A percentile compares a stretch with the other conserved stretches of the same genome.
phyloP scores from a whole-genome alignment of 208 protist genomes.

The Trichomonas tenax region DNA sequence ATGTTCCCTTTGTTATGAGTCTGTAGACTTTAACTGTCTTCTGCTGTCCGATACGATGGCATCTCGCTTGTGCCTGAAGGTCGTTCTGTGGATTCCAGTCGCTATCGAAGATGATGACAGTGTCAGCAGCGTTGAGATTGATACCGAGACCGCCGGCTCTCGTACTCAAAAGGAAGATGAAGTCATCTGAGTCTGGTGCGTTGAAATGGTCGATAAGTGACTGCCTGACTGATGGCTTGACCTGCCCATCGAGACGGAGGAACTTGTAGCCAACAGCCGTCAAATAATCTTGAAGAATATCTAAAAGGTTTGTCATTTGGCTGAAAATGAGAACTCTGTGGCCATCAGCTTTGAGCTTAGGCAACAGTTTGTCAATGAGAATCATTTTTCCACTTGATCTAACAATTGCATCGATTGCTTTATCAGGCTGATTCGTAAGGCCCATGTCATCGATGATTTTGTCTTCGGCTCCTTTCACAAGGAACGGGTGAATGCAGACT shows the following conservation, averaged over 20 bases:
- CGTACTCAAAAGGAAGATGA: slow-evolving; percentile 57
- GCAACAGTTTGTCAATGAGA: slow-evolving; percentile 54
- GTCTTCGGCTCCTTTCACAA: neutral
- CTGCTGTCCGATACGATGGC: slow-evolving; percentile 54
- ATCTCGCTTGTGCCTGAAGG: slow-evolving; percentile 50
- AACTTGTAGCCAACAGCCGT: slow-evolving; percentile 49
- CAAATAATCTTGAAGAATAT: slow-evolving; percentile 59
- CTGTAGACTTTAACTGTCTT: slow-evolving; percentile 40
- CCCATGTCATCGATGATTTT: neutral
- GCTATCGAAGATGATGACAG: slow-evolving; percentile 59
- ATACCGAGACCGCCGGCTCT: slow-evolving; percentile 58
- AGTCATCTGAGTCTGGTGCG: slow-evolving; percentile 25
- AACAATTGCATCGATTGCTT: slow-evolving; percentile 36
- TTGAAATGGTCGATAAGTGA: slow-evolving; percentile 36
- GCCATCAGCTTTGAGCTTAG: slow-evolving; percentile 52
- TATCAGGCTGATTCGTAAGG: neutral
- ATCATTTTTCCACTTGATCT: slow-evolving; percentile 61
- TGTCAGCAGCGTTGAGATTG: slow-evolving; percentile 57
- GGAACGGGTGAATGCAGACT: slow-evolving; percentile 39
- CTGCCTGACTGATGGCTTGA: slow-evolving; percentile 28
- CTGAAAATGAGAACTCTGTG: slow-evolving; percentile 81
- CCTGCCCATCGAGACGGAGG: slow-evolving; percentile 47
- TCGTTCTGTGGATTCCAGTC: slow-evolving; percentile 94
- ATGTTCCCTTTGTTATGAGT: slow-evolving; percentile 34
- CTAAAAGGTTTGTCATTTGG: slow-evolving; percentile 60